Evolutionary conservation across 257 asterid genomes (phyloP).

Genomic region (Ligustrum vulgare): DNA sequence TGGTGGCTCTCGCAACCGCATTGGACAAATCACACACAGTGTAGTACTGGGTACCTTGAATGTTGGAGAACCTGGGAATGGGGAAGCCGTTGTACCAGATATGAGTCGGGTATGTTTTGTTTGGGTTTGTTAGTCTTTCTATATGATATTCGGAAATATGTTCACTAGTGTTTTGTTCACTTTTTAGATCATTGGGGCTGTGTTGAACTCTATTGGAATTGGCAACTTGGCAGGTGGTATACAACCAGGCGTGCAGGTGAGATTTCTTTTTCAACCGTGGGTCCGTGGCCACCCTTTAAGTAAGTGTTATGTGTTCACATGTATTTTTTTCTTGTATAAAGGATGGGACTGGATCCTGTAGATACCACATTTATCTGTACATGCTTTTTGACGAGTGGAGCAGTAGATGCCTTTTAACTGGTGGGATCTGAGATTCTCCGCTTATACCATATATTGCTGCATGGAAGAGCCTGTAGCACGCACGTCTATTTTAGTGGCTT

Average conservation of each 20-base stretch:
- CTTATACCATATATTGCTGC: background rate
- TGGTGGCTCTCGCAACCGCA: conserved; percentile 55
- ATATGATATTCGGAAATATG: conserved; percentile 14
- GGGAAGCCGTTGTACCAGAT: conserved; percentile 70
- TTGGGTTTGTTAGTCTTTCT: conserved; percentile 6
- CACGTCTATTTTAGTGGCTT: background rate
- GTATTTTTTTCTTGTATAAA: background rate
- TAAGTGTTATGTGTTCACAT: background rate
- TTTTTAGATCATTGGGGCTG: conserved; percentile 86
- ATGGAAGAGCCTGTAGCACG: background rate
- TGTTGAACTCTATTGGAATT: conserved; percentile 69
- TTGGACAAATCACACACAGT: conserved; percentile 85
- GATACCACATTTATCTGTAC: background rate
- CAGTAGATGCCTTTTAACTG: background rate
- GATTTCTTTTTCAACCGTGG: background rate
- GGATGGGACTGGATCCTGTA: background rate
- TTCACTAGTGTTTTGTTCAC: background rate
- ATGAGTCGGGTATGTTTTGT: conserved; percentile 64
- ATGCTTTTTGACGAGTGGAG: background rate
- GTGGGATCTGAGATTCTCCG: background rate
- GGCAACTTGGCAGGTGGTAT: conserved; percentile 61
- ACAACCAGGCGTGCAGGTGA: conserved; percentile 70
- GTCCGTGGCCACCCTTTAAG: background rate
- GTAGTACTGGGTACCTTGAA: conserved; percentile 78
- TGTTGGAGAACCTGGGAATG: conserved; percentile 81